phyloP scores from a whole-genome alignment of 108 stramenopile genomes.

The Fistulifera solaris region DNA sequence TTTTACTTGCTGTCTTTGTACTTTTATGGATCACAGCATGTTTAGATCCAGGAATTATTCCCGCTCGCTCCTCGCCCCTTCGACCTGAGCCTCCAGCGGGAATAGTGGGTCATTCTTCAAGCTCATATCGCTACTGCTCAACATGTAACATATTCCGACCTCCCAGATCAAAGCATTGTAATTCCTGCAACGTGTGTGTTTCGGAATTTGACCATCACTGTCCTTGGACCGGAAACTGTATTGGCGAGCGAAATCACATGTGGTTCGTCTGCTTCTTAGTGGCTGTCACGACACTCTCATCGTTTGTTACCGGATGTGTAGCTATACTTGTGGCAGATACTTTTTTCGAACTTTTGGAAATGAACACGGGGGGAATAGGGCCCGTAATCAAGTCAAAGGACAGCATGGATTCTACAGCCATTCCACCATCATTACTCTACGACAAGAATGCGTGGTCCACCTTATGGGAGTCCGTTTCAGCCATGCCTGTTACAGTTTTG shows the following conservation, averaged over 20 bases:
- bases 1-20: too few species aligned
- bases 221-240: conserved; percentile 95
- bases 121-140: conserved; percentile 64
- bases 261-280: conserved; percentile 77
- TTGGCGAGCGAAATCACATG: conserved; percentile 88
- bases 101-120: not conserved
- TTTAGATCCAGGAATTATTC: conserved; percentile 81
- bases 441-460: conserved; percentile 12
- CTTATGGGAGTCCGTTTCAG: conserved; percentile 29
- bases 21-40: conserved; percentile 50
- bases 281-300: conserved; percentile 36
- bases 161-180: conserved; percentile 92
- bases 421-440: conserved; percentile 1
- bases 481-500: conserved; percentile 43
- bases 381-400: too few species aligned
- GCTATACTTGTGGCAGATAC: conserved; percentile 8
- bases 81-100: conserved; percentile 59
- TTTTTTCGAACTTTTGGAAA: conserved; percentile 16
- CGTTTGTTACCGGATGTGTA: conserved; percentile 26
- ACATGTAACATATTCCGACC: conserved; percentile 86
- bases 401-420: conserved; percentile 3
- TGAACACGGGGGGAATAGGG: conserved; percentile 3
- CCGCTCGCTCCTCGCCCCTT: conserved; percentile 52
- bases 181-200: conserved; percentile 89
- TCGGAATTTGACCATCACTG: conserved; percentile 92